Conservation (phyloP, 495 filamentous ascomycete species). For the Zalerion maritima region DNA sequence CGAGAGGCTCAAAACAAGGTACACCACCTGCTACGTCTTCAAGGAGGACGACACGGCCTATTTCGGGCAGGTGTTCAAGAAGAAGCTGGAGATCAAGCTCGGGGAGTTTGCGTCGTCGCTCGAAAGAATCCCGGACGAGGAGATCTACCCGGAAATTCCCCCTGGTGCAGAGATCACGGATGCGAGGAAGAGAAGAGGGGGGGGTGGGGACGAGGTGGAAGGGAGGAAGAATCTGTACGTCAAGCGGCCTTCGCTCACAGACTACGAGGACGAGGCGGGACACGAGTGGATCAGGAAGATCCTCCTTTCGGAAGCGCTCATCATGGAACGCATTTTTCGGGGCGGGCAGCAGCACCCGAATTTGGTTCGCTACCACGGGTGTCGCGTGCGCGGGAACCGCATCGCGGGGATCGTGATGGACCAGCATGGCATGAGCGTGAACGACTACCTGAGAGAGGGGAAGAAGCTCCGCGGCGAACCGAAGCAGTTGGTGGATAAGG, state of each 20-base stretch:
- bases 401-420: slow-evolving; percentile 23
- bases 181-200: too few relatives aligned
- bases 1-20: not conserved
- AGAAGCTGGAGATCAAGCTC: slow-evolving; percentile 6
- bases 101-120: slow-evolving; percentile 7
- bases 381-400: slow-evolving; percentile 12
- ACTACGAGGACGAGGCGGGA: slow-evolving; percentile 9
- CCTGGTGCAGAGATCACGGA: slow-evolving; percentile 4
- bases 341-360: slow-evolving; percentile 3
- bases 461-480: slow-evolving; percentile 3
- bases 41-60: slow-evolving; percentile 7
- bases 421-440: slow-evolving; percentile 13
- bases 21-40: slow-evolving; percentile 8
- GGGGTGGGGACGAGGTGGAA: slow-evolving; percentile 4
- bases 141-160: slow-evolving; percentile 9
- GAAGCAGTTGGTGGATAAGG: slow-evolving; percentile 8
- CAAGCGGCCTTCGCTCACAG: slow-evolving; percentile 9
- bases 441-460: slow-evolving; percentile 3
- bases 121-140: slow-evolving; percentile 6
- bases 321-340: slow-evolving; percentile 10
- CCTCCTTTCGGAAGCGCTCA: slow-evolving; percentile 8
- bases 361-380: slow-evolving; percentile 7
- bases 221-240: slow-evolving; percentile 5
- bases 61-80: slow-evolving; percentile 8
- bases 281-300: slow-evolving; percentile 2